Evolutionary conservation across 164 flowering plant species (phyloP), one percentile per base, ranked within the genome.

Genomic region (Piper longum): DNA sequence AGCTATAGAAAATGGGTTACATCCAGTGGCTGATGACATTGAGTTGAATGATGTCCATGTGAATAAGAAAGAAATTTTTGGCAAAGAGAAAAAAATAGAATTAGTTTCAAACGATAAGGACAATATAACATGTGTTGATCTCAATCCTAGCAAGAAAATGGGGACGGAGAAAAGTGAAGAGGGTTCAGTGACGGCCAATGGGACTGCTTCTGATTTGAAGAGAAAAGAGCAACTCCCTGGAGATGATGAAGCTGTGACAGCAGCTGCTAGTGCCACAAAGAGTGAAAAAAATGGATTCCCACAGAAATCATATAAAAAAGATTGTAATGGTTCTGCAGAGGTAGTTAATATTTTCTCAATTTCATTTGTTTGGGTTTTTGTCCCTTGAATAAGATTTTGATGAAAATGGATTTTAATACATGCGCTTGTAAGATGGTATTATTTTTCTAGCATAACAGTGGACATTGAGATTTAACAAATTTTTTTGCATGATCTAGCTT

Each of bases 261-360:
- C 55, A 64, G 59, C 65, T 63, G 72, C 56, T 9, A 54, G 17
- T 65, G 71, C 67, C 19, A 66, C 56, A 43, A 60, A 72, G 56
- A 63, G 57, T 60, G 80, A 66, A 64, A 54, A 14, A 12, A 78
- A 62, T 55, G 67, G 69, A 36, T 59, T 68, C 19, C 11, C 44
- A 2, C 36, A 62, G 57, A 81, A 76, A 64, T 43, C 66, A 36
- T 26, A 16, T 0, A 80, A 69, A 67, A 78, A 76, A 63, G 81
- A 79, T 18, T 39, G 2, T 0, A 74, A 74, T 68, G 80, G 78
- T 57, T 84, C 89, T 56, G 75, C 72, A 19, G 87, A 85, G 96
- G 91, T 89, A 78, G 61, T 59, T 57, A 2, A 48, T 14, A 45
- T 56, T n/a, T 44, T 16, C 44, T 14, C 36, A 26, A 26, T 26